These are phyloP conservation scores for Metschnikowia drakensbergensis DNA, from an alignment of 805 yeast genomes.

Conservation along the genomic window DNA sequence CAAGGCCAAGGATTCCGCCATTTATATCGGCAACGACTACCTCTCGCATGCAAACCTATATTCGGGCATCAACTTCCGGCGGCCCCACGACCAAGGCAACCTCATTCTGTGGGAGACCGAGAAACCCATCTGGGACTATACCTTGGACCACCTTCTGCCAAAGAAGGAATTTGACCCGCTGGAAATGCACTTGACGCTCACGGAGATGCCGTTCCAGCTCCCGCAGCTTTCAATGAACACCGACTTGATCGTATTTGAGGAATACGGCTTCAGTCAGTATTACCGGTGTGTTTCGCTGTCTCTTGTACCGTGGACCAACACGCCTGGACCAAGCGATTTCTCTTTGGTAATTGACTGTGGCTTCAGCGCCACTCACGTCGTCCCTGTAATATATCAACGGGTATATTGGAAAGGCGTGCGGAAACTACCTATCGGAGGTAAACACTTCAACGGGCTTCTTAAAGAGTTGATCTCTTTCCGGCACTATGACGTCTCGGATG, in stretches of 20 bases:
- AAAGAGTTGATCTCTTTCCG: constrained; percentile 84
- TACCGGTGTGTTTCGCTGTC: constrained; percentile 63
- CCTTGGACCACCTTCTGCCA: constrained; percentile 44
- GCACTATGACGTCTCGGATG: constrained; percentile 91
- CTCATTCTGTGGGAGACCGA: constrained; percentile 88
- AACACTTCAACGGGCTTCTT: constrained; percentile 73
- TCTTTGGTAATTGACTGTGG: constrained; percentile 85
- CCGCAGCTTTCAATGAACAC: constrained; percentile 79
- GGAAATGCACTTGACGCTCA: constrained; percentile 60
- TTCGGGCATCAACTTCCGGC: constrained; percentile 64
- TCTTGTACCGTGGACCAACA: constrained; percentile 55
- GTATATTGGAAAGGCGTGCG: constrained; percentile 74
- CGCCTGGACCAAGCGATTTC: constrained; percentile 45
- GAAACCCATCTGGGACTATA: constrained; percentile 85
- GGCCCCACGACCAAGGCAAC: constrained; percentile 90
- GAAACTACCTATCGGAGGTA: constrained; percentile 83
- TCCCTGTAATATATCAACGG: constrained; percentile 78
- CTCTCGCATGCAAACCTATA: constrained; percentile 61
- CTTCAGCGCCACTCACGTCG: constrained; percentile 78
- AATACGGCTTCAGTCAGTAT: constrained; percentile 72
- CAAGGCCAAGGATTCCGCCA: constrained; percentile 68
- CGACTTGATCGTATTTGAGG: constrained; percentile 93
- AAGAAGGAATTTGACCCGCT: constrained; percentile 37
- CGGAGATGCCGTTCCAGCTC: constrained; percentile 78
- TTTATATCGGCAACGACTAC: constrained; percentile 69